These are phyloP conservation scores for Mollisia scopiformis DNA, from an alignment of 2,329 filamentous ascomycete genomes.

Conservation along the genomic window DNA sequence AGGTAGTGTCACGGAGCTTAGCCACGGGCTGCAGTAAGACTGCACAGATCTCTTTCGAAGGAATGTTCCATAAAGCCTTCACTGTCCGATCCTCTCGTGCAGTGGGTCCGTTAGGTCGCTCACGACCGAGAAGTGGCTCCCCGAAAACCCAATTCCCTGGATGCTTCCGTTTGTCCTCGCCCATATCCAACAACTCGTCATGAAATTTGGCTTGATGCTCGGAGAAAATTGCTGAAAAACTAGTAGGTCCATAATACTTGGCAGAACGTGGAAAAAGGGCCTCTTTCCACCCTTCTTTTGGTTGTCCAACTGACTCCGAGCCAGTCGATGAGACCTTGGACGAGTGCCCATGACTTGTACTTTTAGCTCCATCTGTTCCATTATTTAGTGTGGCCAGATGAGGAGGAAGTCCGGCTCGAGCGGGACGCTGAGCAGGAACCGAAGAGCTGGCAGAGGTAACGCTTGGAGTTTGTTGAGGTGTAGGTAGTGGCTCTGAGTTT, in stretches of 20 bases:
- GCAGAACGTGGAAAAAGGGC: slow-evolving; percentile 26
- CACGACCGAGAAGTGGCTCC: slow-evolving; percentile 27
- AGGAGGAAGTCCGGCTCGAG: neutral
- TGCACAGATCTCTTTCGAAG: slow-evolving; percentile 29
- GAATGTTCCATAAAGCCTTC: slow-evolving; percentile 31
- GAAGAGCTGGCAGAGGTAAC: neutral
- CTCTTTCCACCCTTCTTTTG: slow-evolving; percentile 22
- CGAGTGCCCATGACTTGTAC: neutral
- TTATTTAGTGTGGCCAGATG: neutral
- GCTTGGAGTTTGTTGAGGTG: slow-evolving; percentile 2
- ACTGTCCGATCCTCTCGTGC: slow-evolving; percentile 25
- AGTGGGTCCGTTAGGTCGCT: slow-evolving; percentile 26
- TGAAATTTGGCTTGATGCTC: slow-evolving; percentile 24
- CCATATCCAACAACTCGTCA: slow-evolving; percentile 29
- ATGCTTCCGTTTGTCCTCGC: slow-evolving; percentile 29
- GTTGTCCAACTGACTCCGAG: neutral
- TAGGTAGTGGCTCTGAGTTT: neutral
- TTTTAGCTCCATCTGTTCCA: neutral
- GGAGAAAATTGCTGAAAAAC: slow-evolving; percentile 33
- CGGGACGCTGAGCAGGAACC: neutral
- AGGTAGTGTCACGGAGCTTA: slow-evolving; percentile 11
- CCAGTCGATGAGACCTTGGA: neutral
- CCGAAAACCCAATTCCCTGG: slow-evolving; percentile 32
- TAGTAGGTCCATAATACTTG: slow-evolving; percentile 32
- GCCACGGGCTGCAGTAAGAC: slow-evolving; percentile 17